These are phyloP conservation scores for Pichia sp. DNA, from an alignment of 1,139 yeast species.

Conservation along the genomic window DNA sequence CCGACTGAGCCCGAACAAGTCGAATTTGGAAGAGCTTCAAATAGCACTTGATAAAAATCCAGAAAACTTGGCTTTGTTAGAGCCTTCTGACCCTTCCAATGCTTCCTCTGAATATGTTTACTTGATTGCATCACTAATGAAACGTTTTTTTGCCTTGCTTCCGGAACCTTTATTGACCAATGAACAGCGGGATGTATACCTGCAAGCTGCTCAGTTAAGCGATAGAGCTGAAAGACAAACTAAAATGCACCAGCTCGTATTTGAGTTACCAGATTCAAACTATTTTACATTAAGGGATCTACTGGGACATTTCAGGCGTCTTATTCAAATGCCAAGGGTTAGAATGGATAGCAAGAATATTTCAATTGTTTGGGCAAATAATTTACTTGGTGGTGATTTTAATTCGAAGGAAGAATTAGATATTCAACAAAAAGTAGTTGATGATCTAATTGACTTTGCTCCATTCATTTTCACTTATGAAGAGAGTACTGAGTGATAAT, in stretches of 20 bases:
- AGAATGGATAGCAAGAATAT: slow-evolving; percentile 78
- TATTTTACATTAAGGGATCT: slow-evolving; percentile 85
- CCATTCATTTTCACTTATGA: slow-evolving; percentile 77
- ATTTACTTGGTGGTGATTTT: slow-evolving; percentile 48
- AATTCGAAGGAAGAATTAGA: slow-evolving; percentile 75
- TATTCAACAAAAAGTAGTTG: slow-evolving; percentile 76
- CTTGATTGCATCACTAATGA: slow-evolving; percentile 66
- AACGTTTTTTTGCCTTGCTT: slow-evolving; percentile 60
- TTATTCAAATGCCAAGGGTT: slow-evolving; percentile 47
- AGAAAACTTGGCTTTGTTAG: slow-evolving; percentile 53
- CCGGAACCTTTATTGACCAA: slow-evolving; percentile 69
- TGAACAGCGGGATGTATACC: slow-evolving; percentile 52
- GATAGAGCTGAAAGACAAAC: slow-evolving; percentile 58
- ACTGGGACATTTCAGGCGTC: slow-evolving; percentile 61
- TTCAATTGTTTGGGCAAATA: slow-evolving; percentile 94
- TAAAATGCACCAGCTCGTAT: slow-evolving; percentile 80
- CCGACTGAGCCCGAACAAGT: slow-evolving; percentile 75
- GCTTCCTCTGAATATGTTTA: slow-evolving; percentile 69
- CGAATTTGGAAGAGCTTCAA: slow-evolving; percentile 67
- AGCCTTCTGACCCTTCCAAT: slow-evolving; percentile 42
- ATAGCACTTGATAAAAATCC: slow-evolving; percentile 78
- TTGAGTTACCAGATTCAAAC: slow-evolving; percentile 89
- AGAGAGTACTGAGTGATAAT: slow-evolving; percentile 3
- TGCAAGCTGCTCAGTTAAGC: slow-evolving; percentile 71
- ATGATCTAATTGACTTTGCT: slow-evolving; percentile 77